Evolutionary conservation across 192 early-diverging fungal species (phyloP).

Genomic region (Funneliformis mosseae): DNA sequence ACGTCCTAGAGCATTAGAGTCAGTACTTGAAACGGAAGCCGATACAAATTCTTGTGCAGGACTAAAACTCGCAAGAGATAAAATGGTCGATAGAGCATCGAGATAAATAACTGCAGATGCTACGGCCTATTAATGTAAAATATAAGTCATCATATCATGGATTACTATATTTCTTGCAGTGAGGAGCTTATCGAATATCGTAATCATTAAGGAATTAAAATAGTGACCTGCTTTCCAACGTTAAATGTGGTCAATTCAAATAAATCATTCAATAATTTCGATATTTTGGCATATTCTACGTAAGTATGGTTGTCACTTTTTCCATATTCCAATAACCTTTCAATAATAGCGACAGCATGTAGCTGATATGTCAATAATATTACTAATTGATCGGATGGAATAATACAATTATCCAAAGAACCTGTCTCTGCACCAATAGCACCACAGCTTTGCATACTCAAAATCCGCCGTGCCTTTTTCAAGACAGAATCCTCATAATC

Average conservation of each 20-base stretch:
- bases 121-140: slow-evolving; percentile 32
- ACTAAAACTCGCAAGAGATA: slow-evolving; percentile 25
- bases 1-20: background rate
- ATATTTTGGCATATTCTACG: slow-evolving; percentile 12
- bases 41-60: background rate
- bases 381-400: slow-evolving; percentile 24
- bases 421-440: slow-evolving; percentile 26
- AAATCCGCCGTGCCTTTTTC: slow-evolving; percentile 30
- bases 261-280: slow-evolving; percentile 14
- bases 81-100: slow-evolving; percentile 28
- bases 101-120: slow-evolving; percentile 35
- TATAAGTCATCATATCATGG: background rate
- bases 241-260: slow-evolving; percentile 27
- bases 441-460: slow-evolving; percentile 36
- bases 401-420: slow-evolving; percentile 23
- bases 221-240: slow-evolving; percentile 36
- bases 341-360: slow-evolving; percentile 29
- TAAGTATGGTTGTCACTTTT: background rate
- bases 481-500: slow-evolving; percentile 22
- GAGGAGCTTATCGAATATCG: background rate
- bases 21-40: background rate
- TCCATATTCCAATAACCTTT: slow-evolving; percentile 28
- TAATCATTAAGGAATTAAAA: background rate
- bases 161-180: background rate
- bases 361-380: slow-evolving; percentile 31